Conservation (phyloP, 768 basidiomycete species). For the Agrocybe praecox region DNA sequence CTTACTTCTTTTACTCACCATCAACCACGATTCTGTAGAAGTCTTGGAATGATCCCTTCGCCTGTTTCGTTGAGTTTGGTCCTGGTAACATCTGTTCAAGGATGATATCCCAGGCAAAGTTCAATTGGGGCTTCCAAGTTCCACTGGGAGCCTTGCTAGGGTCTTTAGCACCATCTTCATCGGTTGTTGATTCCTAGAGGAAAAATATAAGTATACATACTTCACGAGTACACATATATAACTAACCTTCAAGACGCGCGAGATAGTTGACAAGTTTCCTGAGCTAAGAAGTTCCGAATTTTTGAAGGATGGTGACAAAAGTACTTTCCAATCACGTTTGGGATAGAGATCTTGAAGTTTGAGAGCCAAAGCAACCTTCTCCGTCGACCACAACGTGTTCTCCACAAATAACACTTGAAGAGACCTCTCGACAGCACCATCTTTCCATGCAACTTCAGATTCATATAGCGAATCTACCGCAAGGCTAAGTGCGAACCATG, state of each 20-base stretch:
- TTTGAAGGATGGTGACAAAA: conserved; percentile 78
- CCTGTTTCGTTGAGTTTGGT: conserved; percentile 32
- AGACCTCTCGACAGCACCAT: conserved; percentile 54
- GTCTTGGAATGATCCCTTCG: conserved; percentile 77
- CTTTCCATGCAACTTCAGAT: conserved; percentile 72
- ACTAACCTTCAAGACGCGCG: conserved; percentile 79
- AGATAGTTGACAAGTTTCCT: conserved; percentile 73
- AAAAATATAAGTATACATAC: conserved; percentile 9
- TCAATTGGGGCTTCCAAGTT: conserved; percentile 87
- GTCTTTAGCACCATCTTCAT: conserved; percentile 55
- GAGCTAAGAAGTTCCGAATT: conserved; percentile 66
- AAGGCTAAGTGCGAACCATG: conserved; percentile 79
- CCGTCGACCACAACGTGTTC: conserved; percentile 74
- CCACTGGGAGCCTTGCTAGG: conserved; percentile 51
- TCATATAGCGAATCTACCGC: conserved; percentile 61
- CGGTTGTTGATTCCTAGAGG: conserved; percentile 55
- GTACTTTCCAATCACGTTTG: conserved; percentile 64
- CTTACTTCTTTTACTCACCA: conserved; percentile 48
- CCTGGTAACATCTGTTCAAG: conserved; percentile 72
- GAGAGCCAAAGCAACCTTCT: conserved; percentile 82
- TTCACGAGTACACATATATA: neutral
- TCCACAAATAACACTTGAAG: conserved; percentile 57
- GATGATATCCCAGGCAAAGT: conserved; percentile 89
- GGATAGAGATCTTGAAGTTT: conserved; percentile 66
- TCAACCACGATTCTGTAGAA: conserved; percentile 93